Base-by-base conservation (phyloP, 768 basidiomycete species). In the Sporobolomyces pararoseus region DNA sequence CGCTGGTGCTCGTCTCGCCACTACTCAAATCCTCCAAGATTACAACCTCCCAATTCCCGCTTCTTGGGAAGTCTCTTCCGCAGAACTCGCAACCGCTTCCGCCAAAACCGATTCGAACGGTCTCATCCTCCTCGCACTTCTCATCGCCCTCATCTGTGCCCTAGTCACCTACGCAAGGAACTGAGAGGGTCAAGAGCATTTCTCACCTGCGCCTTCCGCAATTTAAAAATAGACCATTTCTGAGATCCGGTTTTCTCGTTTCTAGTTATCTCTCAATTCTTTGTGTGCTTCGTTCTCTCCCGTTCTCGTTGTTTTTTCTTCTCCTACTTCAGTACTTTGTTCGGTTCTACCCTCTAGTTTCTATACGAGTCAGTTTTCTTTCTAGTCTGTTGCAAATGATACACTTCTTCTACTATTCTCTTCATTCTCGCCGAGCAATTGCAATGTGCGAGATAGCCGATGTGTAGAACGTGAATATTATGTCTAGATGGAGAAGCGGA, bases 1-100 rank as follows among this genome's bases (percentile, higher is more conserved):
- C 25, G 81, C 80, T 51, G 81, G 81, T 1, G 79, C 80, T 19
- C 77, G 78, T 57, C 65, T 82, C 27, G 80, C 78, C 39, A 68
- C 79, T 4, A 77, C 80, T 55, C 77, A 79, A 13, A 78, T 81
- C 65, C 68, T 81, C 16, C 53, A 75, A 10, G 79, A 80, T 67
- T 69, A 78, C 9, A 46, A 42, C 16, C 66, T 77, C 13, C 72
- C 74, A 6, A 57, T 77, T 6, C 79, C 79, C 1, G 21, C 32
- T 3, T 53, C 49, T 23, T 70, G 69, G 69, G 34, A 70, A 39
- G 69, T 70, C 6, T 55, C 69, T 31, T 9, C 46, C 4, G 49
- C 52, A 57, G 69, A 70, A 52, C 64, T 66, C 53, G 69, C 64
- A 37, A 70, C 69, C 14, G 64, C 65, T 52, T 53, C 52, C 35